A percentile compares a stretch with the other conserved stretches of the same genome.
Evolutionary conservation across 768 basidiomycete genomes (phyloP).

Genomic region (Boletellus sp.): DNA sequence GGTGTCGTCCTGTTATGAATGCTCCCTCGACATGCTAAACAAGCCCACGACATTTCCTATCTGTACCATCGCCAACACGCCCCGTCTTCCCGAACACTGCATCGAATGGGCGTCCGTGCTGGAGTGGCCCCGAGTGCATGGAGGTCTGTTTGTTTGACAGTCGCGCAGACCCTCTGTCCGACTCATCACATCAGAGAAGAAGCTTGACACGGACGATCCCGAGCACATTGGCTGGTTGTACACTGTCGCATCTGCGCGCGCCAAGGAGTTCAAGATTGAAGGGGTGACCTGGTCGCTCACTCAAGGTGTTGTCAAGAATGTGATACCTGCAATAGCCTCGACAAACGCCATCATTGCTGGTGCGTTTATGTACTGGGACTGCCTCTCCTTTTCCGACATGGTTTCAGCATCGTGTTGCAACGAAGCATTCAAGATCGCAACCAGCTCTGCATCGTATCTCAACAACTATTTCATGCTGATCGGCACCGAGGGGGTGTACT

Average conservation of each 20-base stretch:
- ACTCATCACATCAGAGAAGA: slow-evolving; percentile 60
- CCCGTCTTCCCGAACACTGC: slow-evolving; percentile 95
- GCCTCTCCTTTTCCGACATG: slow-evolving; percentile 2
- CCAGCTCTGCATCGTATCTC: slow-evolving; percentile 88
- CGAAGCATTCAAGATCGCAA: slow-evolving; percentile 98
- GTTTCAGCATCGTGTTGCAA: slow-evolving; percentile 89
- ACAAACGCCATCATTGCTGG: slow-evolving; percentile 98
- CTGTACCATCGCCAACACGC: slow-evolving; percentile 98
- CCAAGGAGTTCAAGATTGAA: slow-evolving; percentile 93
- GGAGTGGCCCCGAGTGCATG: slow-evolving; percentile 94
- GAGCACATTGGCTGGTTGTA: slow-evolving; percentile 96
- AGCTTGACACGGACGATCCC: slow-evolving; percentile 95
- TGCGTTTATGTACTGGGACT: slow-evolving; percentile 29
- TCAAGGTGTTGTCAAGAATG: slow-evolving; percentile 98
- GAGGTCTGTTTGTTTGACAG: slow-evolving; percentile 48
- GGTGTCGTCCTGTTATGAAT: slow-evolving; percentile 95
- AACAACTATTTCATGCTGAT: slow-evolving; percentile 99
- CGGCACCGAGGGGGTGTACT: slow-evolving; percentile 94
- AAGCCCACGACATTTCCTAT: slow-evolving; percentile 97
- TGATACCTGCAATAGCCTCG: slow-evolving; percentile 97
- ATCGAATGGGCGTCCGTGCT: slow-evolving; percentile 99
- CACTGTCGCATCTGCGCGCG: slow-evolving; percentile 72
- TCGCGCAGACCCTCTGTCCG: neutral
- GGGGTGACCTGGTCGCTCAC: slow-evolving; percentile 98
- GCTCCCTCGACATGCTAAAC: slow-evolving; percentile 96